Evolutionary conservation across 805 yeast genomes (phyloP), one percentile per base, ranked within the genome.

Genomic region (Lachancea meyersii): DNA sequence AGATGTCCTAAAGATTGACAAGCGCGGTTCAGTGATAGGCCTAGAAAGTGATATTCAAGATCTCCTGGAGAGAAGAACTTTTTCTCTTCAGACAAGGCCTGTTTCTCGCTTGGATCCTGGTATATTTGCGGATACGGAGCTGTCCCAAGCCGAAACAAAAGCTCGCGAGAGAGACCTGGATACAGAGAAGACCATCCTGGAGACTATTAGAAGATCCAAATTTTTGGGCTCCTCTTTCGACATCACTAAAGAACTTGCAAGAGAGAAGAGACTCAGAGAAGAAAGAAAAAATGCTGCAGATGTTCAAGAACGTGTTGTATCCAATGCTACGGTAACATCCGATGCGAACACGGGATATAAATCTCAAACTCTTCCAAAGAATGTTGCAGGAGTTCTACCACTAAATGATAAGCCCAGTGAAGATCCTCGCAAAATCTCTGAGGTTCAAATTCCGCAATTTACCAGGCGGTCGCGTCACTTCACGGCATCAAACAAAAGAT

Each of bases 401-500:
- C 48, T 57, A 26, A 50, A 46, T 14, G 55, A 49, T 18, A 54
- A 48, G 36, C 10, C 35, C 38, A 43, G 51, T 30, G 19, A 17
- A 7, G 73, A 69, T 18, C 79, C 79, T 33, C 72, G 71, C 45
- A 72, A 67, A 10, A 68, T 82, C 34, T 75, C 84, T 16, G 83
- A 79, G 48, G 80, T 82, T 34, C 70, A 71, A 44, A 77, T 82
- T 38, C 91, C 91, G 18, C 77, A 75, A 48, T 86, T 82, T 27
- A 76, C 88, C 0, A 76, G 88, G 60, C 75, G 76, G 52, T 80
- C 86, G 2, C 73, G 76, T 53, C 69, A 76, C 43, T 80, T 79
- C 56, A 72, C 82, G 28, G 71, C 72, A 43, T 75, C 79, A 5
- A 77, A 77, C 55, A 83, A 79, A 61, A 73, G 93, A 55, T 66